Evolutionary conservation across 768 basidiomycete species (phyloP), one percentile per base, ranked within the genome.

Genomic region (Lactarius evosmus): DNA sequence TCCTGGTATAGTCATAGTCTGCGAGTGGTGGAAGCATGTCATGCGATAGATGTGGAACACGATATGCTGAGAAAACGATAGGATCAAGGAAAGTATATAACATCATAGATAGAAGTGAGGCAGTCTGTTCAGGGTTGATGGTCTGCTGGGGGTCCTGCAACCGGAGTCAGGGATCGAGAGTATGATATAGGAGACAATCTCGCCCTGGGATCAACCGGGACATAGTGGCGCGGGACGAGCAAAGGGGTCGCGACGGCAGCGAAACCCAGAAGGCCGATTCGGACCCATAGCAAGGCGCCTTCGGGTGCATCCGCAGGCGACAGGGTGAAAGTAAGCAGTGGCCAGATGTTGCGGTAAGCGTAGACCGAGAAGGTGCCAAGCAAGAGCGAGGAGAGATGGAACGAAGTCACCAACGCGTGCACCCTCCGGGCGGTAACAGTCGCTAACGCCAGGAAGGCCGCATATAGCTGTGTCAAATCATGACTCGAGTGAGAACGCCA

Each of bases 301-400:
- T 83, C 82, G 1, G 71, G 69, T 1, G 71, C 67, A 66, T 89
- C 87, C 25, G 75, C 64, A 7, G 86, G 83, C 16, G 59, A 36
- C 25, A 78, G 73, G 22, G 76, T 77, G 72, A 77, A 86, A 0
- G 85, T 88, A n/a, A 78, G 73, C 11, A 88, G 69, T 14, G 87
- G 87, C 71, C 78, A 86, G 7, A 88, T 55, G 69, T 84, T 81
- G 25, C 86, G 80, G 68, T 85, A 85, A 34, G 74, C 73, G 67
- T 80, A 88, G 9, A 85, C 76, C 14, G 68, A 67, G 70, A 83
- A 82, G 8, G 76, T 75, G 33, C 75, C 72, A n/a, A 84, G 67
- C 11, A 87, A 72, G 1, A 87, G 67, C 22, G 75, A 70, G 61
- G 78, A 78, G 66, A 84, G 72, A 68, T 88, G 86, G 12, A 72